Percentiles rank a stretch among this genome's conserved stretches.
Conservation (phyloP, 2,329 filamentous ascomycete species). For the Fusarium luffae region DNA sequence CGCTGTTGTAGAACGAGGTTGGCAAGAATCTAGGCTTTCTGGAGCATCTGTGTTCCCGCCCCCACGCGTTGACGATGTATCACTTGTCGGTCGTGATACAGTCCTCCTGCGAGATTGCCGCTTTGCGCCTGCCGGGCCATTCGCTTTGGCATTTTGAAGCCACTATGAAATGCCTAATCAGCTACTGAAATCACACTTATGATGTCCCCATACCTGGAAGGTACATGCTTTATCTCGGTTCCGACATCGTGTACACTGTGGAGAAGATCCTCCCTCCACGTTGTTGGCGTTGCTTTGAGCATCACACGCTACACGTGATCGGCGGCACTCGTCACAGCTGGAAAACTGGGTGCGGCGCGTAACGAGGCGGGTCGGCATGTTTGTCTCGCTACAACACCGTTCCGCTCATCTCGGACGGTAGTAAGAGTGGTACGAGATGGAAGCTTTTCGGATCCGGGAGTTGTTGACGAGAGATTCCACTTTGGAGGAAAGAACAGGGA, state of each 20-base stretch:
- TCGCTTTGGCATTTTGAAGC: constrained; percentile 42
- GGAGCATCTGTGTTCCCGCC: background rate
- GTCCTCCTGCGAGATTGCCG: constrained; percentile 29
- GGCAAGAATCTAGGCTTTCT: background rate
- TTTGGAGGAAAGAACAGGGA: constrained; percentile 9
- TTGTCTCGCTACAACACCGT: background rate
- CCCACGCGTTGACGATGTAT: constrained; percentile 17
- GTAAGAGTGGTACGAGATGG: background rate
- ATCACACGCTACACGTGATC: constrained; percentile 49
- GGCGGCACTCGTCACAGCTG: constrained; percentile 49
- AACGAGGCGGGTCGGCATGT: constrained; percentile 35
- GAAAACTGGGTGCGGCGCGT: constrained; percentile 52
- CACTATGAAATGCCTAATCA: constrained; percentile 30
- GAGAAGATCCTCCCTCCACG: constrained; percentile 71
- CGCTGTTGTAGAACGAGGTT: background rate
- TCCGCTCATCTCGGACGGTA: background rate
- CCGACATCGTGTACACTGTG: constrained; percentile 72
- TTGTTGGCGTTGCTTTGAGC: constrained; percentile 26
- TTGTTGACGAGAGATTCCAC: constrained; percentile 10
- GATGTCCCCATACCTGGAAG: constrained; percentile 43
- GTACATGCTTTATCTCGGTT: constrained; percentile 45
- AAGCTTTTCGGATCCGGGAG: constrained; percentile 24
- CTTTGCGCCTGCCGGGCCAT: constrained; percentile 8
- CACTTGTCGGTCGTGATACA: constrained; percentile 21
- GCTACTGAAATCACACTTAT: too few relatives aligned